Conservation (phyloP, 225 moss, liverwort and hornwort genomes). For the Ulota crispa region DNA sequence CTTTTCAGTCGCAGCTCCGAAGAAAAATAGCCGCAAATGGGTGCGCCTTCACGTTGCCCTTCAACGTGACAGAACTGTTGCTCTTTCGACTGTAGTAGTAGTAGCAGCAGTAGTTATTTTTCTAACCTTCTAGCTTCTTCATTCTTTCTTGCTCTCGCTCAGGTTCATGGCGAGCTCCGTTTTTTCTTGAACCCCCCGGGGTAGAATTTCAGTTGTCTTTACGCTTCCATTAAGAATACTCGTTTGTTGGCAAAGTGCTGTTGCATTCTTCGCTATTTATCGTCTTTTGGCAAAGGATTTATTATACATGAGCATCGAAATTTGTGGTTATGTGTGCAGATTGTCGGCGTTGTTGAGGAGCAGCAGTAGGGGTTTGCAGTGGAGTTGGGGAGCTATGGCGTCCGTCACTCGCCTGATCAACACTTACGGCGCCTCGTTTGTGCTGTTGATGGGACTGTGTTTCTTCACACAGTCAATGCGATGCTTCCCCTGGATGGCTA, state of each 20-base stretch:
- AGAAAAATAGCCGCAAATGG: neutral
- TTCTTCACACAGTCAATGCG: slow-evolving; percentile 66
- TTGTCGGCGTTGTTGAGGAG: neutral
- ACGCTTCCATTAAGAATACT: neutral
- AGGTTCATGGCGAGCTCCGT: neutral
- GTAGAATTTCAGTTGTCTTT: neutral
- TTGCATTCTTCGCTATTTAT: neutral
- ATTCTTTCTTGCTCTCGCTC: no score
- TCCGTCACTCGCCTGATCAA: slow-evolving; percentile 26
- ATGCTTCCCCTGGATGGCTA: slow-evolving; percentile 82
- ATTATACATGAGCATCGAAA: neutral
- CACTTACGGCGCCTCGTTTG: slow-evolving; percentile 61
- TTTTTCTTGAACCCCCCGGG: neutral
- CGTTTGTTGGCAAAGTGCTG: neutral
- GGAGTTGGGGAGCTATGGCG: slow-evolving; percentile 33
- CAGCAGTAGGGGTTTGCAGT: neutral
- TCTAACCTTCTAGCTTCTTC: neutral
- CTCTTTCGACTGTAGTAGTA: neutral
- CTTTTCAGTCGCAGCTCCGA: neutral
- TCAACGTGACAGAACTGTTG: neutral
- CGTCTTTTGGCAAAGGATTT: neutral
- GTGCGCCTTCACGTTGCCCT: neutral
- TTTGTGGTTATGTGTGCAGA: slow-evolving; percentile 17
- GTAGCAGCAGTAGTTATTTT: neutral
- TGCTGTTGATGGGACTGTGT: slow-evolving; percentile 55